phyloP scores from a whole-genome alignment of 108 stramenopile species.

The Discostella pseudostelligera region DNA sequence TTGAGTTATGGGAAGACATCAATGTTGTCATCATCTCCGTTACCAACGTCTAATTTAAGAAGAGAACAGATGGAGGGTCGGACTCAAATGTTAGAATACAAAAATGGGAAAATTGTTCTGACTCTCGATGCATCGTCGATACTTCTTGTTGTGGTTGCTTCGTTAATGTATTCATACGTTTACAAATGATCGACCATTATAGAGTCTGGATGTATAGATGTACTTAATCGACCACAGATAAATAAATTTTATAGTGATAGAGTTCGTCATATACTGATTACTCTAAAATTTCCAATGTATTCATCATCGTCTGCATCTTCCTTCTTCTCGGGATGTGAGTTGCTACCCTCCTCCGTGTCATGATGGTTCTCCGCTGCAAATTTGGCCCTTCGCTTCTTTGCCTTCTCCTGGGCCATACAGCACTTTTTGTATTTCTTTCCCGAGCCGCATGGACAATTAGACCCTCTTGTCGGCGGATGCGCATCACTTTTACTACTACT shows the following conservation, averaged over 20 bases:
- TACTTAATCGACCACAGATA: too few relatives aligned
- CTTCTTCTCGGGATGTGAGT: constrained; percentile 15
- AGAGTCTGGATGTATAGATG: neutral
- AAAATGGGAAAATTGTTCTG: constrained; percentile 19
- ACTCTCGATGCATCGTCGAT: constrained; percentile 8
- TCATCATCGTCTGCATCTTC: constrained; percentile 19
- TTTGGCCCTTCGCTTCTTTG: constrained; percentile 21
- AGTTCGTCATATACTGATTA: constrained; percentile 43
- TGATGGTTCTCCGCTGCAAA: neutral
- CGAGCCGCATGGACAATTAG: constrained; percentile 67
- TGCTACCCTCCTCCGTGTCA: constrained; percentile 1
- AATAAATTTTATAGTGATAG: neutral
- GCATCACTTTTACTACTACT: neutral
- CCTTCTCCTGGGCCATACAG: constrained; percentile 51
- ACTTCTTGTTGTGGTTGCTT: neutral
- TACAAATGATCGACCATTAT: neutral
- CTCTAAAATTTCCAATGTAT: constrained; percentile 56
- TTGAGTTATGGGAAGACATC: constrained; percentile 33
- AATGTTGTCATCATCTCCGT: neutral
- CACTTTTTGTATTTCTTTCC: constrained; percentile 71
- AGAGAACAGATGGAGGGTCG: neutral
- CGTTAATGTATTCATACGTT: neutral
- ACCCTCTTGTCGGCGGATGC: constrained; percentile 39
- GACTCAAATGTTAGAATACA: constrained; percentile 8
- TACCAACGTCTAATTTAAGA: neutral